Evolutionary conservation across 176 grass and related monocot species (phyloP).

Genomic region (Juncus effusus): DNA sequence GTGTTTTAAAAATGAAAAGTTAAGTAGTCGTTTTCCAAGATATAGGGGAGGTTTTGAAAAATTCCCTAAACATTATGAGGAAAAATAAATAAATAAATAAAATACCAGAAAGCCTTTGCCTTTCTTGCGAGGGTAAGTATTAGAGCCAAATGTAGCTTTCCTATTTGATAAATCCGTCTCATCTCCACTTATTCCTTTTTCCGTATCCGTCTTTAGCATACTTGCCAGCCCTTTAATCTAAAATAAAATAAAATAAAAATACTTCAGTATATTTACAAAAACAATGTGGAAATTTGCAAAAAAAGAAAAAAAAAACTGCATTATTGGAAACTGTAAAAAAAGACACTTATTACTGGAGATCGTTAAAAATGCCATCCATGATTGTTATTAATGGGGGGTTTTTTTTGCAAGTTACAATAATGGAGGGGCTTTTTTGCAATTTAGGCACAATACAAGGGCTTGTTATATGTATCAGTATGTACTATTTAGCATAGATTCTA

Average conservation of each 20-base stretch:
- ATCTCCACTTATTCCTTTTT: constrained; percentile 51
- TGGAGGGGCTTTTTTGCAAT: no score
- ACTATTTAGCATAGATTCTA: no score
- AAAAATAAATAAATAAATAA: constrained; percentile 14
- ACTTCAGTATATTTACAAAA: constrained; percentile 3
- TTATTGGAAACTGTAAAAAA: no score
- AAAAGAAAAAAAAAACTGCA: not conserved
- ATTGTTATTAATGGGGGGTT: no score
- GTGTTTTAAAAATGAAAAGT: no score
- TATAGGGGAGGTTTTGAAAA: no score
- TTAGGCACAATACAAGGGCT: no score
- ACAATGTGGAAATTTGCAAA: not conserved
- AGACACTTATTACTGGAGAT: no score
- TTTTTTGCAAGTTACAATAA: no score
- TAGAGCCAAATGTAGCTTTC: constrained; percentile 55
- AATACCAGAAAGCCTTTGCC: constrained; percentile 67
- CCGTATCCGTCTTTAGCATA: constrained; percentile 65
- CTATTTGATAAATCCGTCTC: constrained; percentile 55
- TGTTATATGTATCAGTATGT: no score
- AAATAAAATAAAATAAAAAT: constrained; percentile 11
- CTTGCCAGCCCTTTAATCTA: constrained; percentile 64
- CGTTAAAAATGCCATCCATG: no score
- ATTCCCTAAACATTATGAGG: not conserved
- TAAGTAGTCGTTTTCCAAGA: no score
- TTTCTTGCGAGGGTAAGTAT: constrained; percentile 94